Conservation (phyloP, 768 basidiomycete genomes). For the Hypholoma fasciculare region DNA sequence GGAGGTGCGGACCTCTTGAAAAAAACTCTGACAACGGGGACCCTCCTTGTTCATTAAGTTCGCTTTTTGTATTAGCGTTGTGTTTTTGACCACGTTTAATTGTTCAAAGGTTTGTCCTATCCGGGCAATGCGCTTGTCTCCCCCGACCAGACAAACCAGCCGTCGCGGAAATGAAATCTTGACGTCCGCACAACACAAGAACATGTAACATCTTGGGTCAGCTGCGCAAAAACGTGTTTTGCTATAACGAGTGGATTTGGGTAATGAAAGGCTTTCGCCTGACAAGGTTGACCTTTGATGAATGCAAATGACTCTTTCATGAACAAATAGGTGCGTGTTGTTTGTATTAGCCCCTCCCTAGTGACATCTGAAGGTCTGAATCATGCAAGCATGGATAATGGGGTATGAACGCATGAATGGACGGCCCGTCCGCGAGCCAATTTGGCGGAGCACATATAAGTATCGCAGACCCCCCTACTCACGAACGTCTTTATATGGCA, state of each 20-base stretch:
- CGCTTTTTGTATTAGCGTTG: background rate
- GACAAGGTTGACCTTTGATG: background rate
- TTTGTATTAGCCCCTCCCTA: background rate
- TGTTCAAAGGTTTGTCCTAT: background rate
- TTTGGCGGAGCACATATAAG: too few relatives aligned
- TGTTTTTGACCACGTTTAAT: background rate
- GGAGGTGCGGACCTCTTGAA: background rate
- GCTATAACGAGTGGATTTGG: slow-evolving; percentile 1
- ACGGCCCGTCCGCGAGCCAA: background rate
- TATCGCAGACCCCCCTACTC: too few relatives aligned
- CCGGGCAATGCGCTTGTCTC: background rate
- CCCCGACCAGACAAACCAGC: background rate
- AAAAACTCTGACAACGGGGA: background rate
- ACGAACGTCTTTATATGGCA: too few relatives aligned
- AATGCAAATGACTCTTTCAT: background rate
- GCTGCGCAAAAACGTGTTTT: background rate
- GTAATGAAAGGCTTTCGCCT: background rate
- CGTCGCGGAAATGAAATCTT: background rate
- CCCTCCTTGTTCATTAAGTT: too few relatives aligned
- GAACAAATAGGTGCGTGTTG: background rate
- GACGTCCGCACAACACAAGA: background rate
- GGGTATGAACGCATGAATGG: background rate
- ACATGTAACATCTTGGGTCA: background rate
- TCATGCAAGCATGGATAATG: background rate
- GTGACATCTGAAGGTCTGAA: background rate